These are phyloP conservation scores for Clitopilus hobsonii DNA, from an alignment of 768 basidiomycete genomes.

Conservation along the genomic window DNA sequence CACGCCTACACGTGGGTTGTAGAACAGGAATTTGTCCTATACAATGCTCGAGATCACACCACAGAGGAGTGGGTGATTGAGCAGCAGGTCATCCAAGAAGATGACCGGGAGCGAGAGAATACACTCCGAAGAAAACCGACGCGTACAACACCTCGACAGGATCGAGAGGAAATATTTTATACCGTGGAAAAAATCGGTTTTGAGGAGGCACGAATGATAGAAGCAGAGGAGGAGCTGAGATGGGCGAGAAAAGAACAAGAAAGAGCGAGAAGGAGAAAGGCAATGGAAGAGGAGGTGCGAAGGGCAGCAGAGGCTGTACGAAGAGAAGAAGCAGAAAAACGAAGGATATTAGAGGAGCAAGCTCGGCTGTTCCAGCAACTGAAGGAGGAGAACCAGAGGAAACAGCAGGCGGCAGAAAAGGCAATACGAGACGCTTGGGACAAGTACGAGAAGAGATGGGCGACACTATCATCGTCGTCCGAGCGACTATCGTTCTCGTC, in stretches of 20 bases:
- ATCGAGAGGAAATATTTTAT: neutral
- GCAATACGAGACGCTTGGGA: conserved; percentile 53
- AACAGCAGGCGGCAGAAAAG: conserved; percentile 37
- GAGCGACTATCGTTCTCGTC: conserved; percentile 50
- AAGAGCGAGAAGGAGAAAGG: conserved; percentile 48
- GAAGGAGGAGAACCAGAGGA: conserved; percentile 40
- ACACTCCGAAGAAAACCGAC: neutral
- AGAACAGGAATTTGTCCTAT: conserved; percentile 45
- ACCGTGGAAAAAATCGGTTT: neutral
- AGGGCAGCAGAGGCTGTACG: too few species aligned
- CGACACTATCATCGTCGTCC: conserved; percentile 37
- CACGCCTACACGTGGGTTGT: conserved; percentile 45
- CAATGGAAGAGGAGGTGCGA: conserved; percentile 48
- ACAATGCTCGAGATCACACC: conserved; percentile 39
- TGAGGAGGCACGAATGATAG: conserved; percentile 37
- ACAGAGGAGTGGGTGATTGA: conserved; percentile 65
- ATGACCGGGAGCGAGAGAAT: neutral
- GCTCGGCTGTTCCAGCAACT: conserved; percentile 28
- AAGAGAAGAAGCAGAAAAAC: conserved; percentile 45
- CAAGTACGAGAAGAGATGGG: conserved; percentile 64
- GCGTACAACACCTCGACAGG: neutral
- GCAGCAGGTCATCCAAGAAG: conserved; percentile 34
- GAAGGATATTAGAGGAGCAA: conserved; percentile 44
- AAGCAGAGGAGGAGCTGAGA: conserved; percentile 24
- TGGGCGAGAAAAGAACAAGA: conserved; percentile 35